Evolutionary conservation across 192 early-diverging fungal genomes (phyloP), one percentile per base, ranked within the genome.

Genomic region (Backusella luteola): DNA sequence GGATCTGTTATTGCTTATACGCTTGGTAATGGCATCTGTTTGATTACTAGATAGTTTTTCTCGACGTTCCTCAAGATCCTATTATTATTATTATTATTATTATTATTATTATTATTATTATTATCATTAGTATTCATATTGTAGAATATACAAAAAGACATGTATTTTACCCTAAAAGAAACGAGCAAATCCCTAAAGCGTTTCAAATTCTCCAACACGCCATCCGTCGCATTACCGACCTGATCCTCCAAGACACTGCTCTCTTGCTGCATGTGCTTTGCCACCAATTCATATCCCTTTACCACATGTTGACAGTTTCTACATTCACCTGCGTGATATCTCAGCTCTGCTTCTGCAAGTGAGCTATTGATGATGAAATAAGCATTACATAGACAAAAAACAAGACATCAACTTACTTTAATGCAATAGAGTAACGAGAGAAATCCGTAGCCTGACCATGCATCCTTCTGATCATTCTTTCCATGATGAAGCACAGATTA

Each of bases 401-500:
- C 23, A 34, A 66, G 38, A 39, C 34, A n/a, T 39, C 8, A 59
- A 75, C 85, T 71, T 82, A 91, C 90, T 88, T 86, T 63, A 91
- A 63, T 34, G 89, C 75, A 38, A 87, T 72, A 74, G 84, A 83
- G 76, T 88, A 90, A 21, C 90, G 86, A 69, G 83, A 83, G 67
- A 85, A 86, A 78, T 93, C 91, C 29, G 83, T 81, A 23, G 91
- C 89, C 41, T 79, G 85, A 76, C 90, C 91, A 79, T 92, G 90
- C 49, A 84, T 84, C 6, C 91, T 80, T 76, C 85, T 81, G n/a
- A 90, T 84, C 46, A 89, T 83, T 66, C 91, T 83, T 36, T 91
- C 91, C 81, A 90, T 83, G 68, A 90, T 76, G 56, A 80, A 79
- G n/a, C 85, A 85, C 79, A 92, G 79, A 69, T 87, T 89, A 23